These are phyloP conservation scores for Coniochaeta pulveracea DNA, from an alignment of 2,329 filamentous ascomycete species.

Conservation along the genomic window DNA sequence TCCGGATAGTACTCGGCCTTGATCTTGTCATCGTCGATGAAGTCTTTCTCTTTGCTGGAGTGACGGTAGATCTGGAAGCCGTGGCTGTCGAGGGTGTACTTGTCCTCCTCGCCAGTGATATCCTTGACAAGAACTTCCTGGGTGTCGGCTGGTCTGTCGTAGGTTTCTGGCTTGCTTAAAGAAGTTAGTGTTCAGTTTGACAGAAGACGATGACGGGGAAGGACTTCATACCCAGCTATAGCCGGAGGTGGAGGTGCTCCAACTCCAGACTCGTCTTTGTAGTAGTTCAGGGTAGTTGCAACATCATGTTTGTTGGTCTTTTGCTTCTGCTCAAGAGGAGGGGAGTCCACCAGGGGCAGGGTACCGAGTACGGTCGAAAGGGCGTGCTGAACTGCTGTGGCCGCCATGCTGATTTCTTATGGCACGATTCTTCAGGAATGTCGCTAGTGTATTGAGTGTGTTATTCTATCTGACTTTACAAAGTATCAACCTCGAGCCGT, in stretches of 20 bases:
- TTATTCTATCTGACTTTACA: too few relatives aligned
- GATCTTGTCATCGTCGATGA: constrained; percentile 45
- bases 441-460: too few relatives aligned
- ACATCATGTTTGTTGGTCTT: constrained; percentile 16
- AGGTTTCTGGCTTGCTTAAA: constrained; percentile 4
- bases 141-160: constrained; percentile 19
- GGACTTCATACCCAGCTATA: constrained; percentile 11
- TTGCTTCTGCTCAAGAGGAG: not conserved
- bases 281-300: constrained; percentile 22
- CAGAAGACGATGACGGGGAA: not conserved
- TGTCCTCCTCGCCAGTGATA: constrained; percentile 23
- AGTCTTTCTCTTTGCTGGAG: constrained; percentile 16
- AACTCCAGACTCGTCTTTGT: constrained; percentile 22
- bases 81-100: constrained; percentile 26
- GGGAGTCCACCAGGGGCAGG: constrained; percentile 1
- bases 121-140: constrained; percentile 22
- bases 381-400: constrained; percentile 3
- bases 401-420: constrained; percentile 1
- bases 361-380: not conserved
- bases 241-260: constrained; percentile 24
- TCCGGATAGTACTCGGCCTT: constrained; percentile 59
- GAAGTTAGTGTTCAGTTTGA: not conserved
- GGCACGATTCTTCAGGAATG: not conserved
- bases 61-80: constrained; percentile 25
- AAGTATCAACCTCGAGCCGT: not conserved